Conservation (phyloP, 2,329 filamentous ascomycete species). For the Fusarium tuaranense region DNA sequence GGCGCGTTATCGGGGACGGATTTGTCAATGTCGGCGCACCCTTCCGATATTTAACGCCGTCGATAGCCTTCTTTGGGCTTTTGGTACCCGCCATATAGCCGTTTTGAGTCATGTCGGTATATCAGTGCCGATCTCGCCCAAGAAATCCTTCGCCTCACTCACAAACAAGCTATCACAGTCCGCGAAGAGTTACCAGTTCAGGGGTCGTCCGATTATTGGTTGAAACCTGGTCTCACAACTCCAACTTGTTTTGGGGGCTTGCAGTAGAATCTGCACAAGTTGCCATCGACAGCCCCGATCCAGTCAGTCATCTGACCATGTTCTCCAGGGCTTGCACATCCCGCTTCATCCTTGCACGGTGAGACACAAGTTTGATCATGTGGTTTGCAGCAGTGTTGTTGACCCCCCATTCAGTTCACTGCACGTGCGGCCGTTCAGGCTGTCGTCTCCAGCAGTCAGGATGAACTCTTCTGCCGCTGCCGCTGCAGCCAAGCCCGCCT, state of each 20-base stretch:
- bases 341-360: not conserved
- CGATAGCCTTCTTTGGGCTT: not conserved
- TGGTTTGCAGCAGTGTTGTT: not conserved
- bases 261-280: not conserved
- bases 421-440: not conserved
- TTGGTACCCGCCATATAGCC: not conserved
- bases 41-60: slow-evolving; percentile 16
- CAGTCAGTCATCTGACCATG: not conserved
- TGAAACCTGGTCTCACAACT: not conserved
- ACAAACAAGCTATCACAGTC: not conserved
- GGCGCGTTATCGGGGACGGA: slow-evolving; percentile 26
- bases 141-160: not conserved
- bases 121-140: slow-evolving; percentile 11
- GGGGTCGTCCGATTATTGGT: not conserved
- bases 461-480: slow-evolving; percentile 27
- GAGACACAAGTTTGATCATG: not conserved
- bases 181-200: not conserved
- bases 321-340: not conserved
- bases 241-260: not conserved
- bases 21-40: slow-evolving; percentile 7
- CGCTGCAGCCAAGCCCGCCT: slow-evolving; percentile 28
- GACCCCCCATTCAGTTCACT: not conserved
- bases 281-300: not conserved
- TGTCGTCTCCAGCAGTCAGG: not conserved
- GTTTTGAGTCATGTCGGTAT: slow-evolving; percentile 20